Evolutionary conservation across 208 protist genomes (phyloP).

Genomic region (Leishmania braziliensis): DNA sequence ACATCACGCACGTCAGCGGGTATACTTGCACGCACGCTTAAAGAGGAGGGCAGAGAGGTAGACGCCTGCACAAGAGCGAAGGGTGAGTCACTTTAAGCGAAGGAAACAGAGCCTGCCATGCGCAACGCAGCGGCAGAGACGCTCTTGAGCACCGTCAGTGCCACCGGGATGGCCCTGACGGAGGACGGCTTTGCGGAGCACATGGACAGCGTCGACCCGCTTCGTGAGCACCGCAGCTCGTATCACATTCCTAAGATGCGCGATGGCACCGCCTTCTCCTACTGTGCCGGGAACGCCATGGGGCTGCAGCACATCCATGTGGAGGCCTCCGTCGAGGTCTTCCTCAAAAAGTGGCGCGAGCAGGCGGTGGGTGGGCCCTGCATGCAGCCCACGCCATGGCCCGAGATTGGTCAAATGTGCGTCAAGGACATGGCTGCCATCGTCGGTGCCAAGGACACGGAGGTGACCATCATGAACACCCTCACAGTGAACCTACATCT

Average conservation of each 20-base stretch:
- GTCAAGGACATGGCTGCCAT: slow-evolving; percentile 69
- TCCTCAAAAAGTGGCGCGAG: slow-evolving; percentile 92
- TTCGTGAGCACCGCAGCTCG: slow-evolving; percentile 55
- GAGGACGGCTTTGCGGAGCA: slow-evolving; percentile 73
- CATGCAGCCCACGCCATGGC: slow-evolving; percentile 82
- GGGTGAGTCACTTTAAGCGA: background rate
- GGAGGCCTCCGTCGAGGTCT: slow-evolving; percentile 51
- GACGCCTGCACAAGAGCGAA: background rate
- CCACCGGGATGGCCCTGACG: slow-evolving; percentile 57
- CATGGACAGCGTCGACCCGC: slow-evolving; percentile 69
- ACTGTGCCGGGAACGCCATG: slow-evolving; percentile 91
- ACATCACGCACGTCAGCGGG: background rate
- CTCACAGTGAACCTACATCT: slow-evolving; percentile 94
- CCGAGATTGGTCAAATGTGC: slow-evolving; percentile 80
- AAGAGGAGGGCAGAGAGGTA: background rate
- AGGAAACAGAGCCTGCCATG: slow-evolving; percentile 30
- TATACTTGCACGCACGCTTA: background rate
- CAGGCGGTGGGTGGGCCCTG: slow-evolving; percentile 82
- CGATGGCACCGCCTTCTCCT: slow-evolving; percentile 53
- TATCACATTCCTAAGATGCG: slow-evolving; percentile 64
- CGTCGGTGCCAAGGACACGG: slow-evolving; percentile 81
- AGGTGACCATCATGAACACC: slow-evolving; percentile 94
- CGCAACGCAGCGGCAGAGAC: slow-evolving; percentile 68
- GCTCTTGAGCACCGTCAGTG: slow-evolving; percentile 49
- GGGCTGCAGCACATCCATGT: slow-evolving; percentile 88